phyloP scores from a whole-genome alignment of 164 flowering plant genomes.

The Aristolochia contorta region DNA sequence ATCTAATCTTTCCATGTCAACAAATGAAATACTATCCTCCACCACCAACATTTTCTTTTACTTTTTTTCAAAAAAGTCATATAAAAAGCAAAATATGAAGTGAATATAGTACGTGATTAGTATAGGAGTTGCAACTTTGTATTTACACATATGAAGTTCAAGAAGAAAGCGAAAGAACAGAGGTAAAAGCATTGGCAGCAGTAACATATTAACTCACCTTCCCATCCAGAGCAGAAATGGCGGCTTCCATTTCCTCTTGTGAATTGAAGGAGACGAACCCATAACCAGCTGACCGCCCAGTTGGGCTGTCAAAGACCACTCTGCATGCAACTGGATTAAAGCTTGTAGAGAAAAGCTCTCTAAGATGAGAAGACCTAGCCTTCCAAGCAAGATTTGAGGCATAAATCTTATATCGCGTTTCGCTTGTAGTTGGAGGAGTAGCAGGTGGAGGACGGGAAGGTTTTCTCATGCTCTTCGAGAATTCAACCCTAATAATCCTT shows the following conservation, averaged over 20 bases:
- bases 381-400: slow-evolving; percentile 88
- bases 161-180: neutral
- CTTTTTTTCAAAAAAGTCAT: too few relatives aligned
- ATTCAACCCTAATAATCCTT: slow-evolving; percentile 61
- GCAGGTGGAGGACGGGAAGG: slow-evolving; percentile 37
- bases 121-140: neutral
- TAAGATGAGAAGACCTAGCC: slow-evolving; percentile 58
- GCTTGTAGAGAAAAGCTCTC: slow-evolving; percentile 53
- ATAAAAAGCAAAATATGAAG: neutral
- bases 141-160: neutral
- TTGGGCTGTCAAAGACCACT: slow-evolving; percentile 58
- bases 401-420: slow-evolving; percentile 61
- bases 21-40: too few relatives aligned
- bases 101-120: neutral
- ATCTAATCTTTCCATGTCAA: too few relatives aligned
- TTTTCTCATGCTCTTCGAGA: slow-evolving; percentile 57
- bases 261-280: slow-evolving; percentile 82
- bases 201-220: slow-evolving; percentile 40
- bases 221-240: slow-evolving; percentile 58
- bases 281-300: slow-evolving; percentile 72
- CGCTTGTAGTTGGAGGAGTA: slow-evolving; percentile 20
- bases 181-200: neutral
- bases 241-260: slow-evolving; percentile 79
- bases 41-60: too few relatives aligned
- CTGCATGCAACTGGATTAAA: slow-evolving; percentile 56